Conservation (phyloP, 139 green algal genomes). For the Closterium sp. region DNA sequence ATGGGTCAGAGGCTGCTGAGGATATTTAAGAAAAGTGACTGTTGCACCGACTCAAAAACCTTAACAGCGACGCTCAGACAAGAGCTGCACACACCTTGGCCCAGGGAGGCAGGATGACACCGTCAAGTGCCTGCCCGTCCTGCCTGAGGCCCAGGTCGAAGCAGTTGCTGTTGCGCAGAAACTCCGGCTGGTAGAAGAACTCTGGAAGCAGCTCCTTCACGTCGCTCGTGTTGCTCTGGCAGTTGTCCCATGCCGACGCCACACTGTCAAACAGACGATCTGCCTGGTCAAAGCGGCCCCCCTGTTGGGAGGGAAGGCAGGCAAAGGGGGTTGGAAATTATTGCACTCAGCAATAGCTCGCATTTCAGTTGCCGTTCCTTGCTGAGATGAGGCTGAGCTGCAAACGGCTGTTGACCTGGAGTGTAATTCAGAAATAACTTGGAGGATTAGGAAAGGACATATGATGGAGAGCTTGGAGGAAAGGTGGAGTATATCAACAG, state of each 20-base stretch:
- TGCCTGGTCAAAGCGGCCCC: constrained; percentile 59
- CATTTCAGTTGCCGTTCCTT: no score
- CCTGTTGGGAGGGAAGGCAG: constrained; percentile 2
- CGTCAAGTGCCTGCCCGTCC: constrained; percentile 34
- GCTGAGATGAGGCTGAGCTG: no score
- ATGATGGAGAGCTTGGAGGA: no score
- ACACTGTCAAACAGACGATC: constrained; percentile 59
- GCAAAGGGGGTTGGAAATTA: no score
- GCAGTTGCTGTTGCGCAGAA: constrained; percentile 55
- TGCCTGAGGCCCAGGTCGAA: constrained; percentile 44
- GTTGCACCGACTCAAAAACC: no score
- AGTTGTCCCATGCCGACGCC: constrained; percentile 36
- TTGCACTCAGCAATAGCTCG: no score
- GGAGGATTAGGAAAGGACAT: no score
- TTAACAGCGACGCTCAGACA: not conserved
- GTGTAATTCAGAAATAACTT: no score
- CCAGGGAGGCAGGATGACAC: constrained; percentile 59
- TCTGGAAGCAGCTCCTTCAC: constrained; percentile 66
- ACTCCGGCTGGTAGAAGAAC: constrained; percentile 59
- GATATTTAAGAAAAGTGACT: no score
- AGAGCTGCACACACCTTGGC: constrained; percentile 27
- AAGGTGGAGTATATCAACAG: no score
- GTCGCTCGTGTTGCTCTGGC: constrained; percentile 51
- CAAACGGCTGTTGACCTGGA: no score
- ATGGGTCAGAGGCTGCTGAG: not conserved